Evolutionary conservation across 352 stramenopile genomes (phyloP).

Genomic region (Globisporangium iwayamae): DNA sequence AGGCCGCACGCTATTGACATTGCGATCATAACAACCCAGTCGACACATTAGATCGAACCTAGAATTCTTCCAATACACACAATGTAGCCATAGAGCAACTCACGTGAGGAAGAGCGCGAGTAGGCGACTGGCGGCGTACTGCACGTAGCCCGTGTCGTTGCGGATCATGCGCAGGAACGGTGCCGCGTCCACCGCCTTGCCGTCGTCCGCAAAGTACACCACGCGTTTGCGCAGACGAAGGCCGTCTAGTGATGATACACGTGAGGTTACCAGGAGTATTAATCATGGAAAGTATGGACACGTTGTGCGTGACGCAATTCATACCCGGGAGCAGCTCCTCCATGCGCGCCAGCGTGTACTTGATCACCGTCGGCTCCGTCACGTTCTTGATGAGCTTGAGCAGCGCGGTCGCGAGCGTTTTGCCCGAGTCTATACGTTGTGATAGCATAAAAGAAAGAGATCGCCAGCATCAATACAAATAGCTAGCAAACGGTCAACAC

Average conservation of each 20-base stretch:
- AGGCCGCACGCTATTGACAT: slow-evolving; percentile 47
- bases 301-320: not conserved
- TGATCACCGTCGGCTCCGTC: slow-evolving; percentile 82
- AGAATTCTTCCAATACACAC: not conserved
- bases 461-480: not conserved
- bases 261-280: not conserved
- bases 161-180: slow-evolving; percentile 82
- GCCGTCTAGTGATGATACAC: slow-evolving; percentile 35
- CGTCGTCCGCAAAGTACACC: slow-evolving; percentile 73
- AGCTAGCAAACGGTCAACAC: not conserved
- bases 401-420: slow-evolving; percentile 53
- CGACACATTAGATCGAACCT: not conserved
- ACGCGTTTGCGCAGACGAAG: slow-evolving; percentile 77
- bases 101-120: slow-evolving; percentile 85
- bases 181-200: slow-evolving; percentile 66
- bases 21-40: not conserved
- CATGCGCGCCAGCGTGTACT: slow-evolving; percentile 85
- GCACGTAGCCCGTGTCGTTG: slow-evolving; percentile 82
- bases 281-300: not conserved
- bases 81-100: slow-evolving; percentile 2
- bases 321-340: slow-evolving; percentile 74
- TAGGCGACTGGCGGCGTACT: slow-evolving; percentile 76
- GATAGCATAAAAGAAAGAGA: not conserved
- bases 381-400: slow-evolving; percentile 88
- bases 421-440: slow-evolving; percentile 47